Conservation (phyloP, 371 early-diverging fungal species). For the Batrachochytrium dendrobatidis region DNA sequence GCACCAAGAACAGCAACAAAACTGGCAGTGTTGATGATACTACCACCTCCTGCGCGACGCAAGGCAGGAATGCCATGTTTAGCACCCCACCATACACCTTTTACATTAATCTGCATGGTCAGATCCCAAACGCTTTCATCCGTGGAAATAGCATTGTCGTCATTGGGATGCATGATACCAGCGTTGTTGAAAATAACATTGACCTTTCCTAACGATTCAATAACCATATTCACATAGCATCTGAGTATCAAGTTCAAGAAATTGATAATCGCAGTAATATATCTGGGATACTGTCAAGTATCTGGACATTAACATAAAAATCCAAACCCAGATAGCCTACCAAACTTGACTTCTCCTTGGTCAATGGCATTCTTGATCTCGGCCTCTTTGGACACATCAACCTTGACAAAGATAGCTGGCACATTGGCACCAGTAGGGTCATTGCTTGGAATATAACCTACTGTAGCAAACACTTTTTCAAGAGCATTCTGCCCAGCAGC, state of each 20-base stretch:
- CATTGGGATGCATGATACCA: constrained; percentile 83
- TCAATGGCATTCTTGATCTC: constrained; percentile 64
- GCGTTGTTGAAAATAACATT: constrained; percentile 85
- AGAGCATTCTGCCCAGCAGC: constrained; percentile 39
- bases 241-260: too few relatives aligned
- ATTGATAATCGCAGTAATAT: too few relatives aligned
- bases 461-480: constrained; percentile 50
- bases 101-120: constrained; percentile 74
- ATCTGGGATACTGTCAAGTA: not conserved
- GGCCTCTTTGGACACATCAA: constrained; percentile 70
- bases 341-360: constrained; percentile 57
- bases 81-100: constrained; percentile 89
- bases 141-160: constrained; percentile 74
- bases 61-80: constrained; percentile 75
- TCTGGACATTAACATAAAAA: not conserved
- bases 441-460: constrained; percentile 20
- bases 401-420: constrained; percentile 30
- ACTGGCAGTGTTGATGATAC: constrained; percentile 82
- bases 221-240: not conserved
- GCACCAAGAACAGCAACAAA: constrained; percentile 79
- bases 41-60: constrained; percentile 64
- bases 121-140: constrained; percentile 65
- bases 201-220: constrained; percentile 51
- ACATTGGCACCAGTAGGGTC: not conserved
- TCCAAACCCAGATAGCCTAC: constrained; percentile 30